Evolutionary conservation across 805 yeast species (phyloP).

Genomic region (Myxozyma sirexii): DNA sequence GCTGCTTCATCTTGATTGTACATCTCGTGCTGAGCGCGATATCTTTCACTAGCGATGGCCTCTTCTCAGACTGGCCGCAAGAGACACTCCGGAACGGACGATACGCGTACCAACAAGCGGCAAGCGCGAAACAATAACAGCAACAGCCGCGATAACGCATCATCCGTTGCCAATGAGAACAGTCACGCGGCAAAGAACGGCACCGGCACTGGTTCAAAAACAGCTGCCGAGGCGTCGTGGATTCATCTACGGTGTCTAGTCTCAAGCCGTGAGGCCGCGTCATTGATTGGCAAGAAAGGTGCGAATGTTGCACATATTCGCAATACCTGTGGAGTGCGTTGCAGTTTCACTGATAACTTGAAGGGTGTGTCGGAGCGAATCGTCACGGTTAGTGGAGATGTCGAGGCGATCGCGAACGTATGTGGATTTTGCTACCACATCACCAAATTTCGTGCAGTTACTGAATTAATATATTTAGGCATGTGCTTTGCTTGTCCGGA

Average conservation of each 20-base stretch:
- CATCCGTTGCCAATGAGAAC: not conserved
- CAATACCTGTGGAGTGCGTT: conserved; percentile 13
- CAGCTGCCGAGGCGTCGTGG: conserved; percentile 12
- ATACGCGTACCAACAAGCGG: conserved; percentile 4
- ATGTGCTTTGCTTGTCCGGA: conserved; percentile 2
- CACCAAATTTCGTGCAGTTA: not conserved
- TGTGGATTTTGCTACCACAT: not conserved
- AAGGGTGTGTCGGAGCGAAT: conserved; percentile 3
- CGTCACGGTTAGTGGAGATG: conserved; percentile 2
- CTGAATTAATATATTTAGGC: not conserved
- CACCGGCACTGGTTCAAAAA: not conserved
- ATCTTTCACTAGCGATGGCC: not conserved
- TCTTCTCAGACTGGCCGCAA: not conserved
- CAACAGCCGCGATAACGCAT: conserved; percentile 1
- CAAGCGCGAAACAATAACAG: conserved; percentile 7
- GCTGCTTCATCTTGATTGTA: too few relatives aligned
- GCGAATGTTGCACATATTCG: conserved; percentile 19
- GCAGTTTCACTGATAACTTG: conserved; percentile 21
- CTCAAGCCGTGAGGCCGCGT: conserved; percentile 30
- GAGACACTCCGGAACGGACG: conserved; percentile 12
- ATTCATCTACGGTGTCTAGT: conserved; percentile 23
- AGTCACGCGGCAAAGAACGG: not conserved
- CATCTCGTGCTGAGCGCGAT: not conserved
- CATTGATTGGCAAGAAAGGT: conserved; percentile 27
- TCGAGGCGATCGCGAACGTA: not conserved